Percentiles rank a stretch among this genome's conserved stretches.
Evolutionary conservation across 2,329 filamentous ascomycete species (phyloP).

Genomic region (Nemania sp.): DNA sequence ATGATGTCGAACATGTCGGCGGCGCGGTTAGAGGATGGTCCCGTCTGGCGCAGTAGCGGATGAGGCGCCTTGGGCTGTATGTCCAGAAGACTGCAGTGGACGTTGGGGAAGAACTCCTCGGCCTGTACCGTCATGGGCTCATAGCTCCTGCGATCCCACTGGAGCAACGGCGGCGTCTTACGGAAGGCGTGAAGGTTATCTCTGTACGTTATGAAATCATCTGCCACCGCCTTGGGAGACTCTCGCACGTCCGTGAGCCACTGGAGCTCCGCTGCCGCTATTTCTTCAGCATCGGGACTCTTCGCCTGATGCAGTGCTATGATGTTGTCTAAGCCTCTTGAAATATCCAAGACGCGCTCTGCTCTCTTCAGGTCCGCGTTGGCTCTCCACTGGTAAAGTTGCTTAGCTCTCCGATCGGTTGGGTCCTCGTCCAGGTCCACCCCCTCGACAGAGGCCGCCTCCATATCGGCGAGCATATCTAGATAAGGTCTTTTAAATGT

Average conservation of each 20-base stretch:
- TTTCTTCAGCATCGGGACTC: conserved; percentile 29
- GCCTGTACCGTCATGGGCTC: conserved; percentile 67
- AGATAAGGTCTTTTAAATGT: conserved; percentile 44
- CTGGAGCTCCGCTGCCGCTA: conserved; percentile 38
- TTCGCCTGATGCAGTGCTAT: conserved; percentile 20
- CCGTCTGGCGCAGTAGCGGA: conserved; percentile 53
- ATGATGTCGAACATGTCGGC: conserved; percentile 61
- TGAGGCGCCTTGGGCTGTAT: conserved; percentile 63
- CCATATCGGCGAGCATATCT: conserved; percentile 47
- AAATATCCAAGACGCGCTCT: too few relatives aligned
- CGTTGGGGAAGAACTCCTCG: conserved; percentile 70
- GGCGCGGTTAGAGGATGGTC: conserved; percentile 45
- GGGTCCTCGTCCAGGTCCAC: conserved; percentile 28
- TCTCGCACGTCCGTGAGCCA: conserved; percentile 45
- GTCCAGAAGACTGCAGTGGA: conserved; percentile 64
- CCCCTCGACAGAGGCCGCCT: conserved; percentile 33
- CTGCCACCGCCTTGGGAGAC: conserved; percentile 20
- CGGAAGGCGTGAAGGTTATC: conserved; percentile 61
- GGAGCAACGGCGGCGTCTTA: conserved; percentile 56
- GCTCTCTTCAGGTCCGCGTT: conserved; percentile 26
- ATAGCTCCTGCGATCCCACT: conserved; percentile 71
- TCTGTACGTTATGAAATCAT: conserved; percentile 47
- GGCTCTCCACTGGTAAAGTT: conserved; percentile 27
- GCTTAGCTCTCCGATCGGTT: conserved; percentile 27
- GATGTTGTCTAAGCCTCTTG: conserved; percentile 1